Conservation (phyloP, 345 rosid species). For the Firmiana major region DNA sequence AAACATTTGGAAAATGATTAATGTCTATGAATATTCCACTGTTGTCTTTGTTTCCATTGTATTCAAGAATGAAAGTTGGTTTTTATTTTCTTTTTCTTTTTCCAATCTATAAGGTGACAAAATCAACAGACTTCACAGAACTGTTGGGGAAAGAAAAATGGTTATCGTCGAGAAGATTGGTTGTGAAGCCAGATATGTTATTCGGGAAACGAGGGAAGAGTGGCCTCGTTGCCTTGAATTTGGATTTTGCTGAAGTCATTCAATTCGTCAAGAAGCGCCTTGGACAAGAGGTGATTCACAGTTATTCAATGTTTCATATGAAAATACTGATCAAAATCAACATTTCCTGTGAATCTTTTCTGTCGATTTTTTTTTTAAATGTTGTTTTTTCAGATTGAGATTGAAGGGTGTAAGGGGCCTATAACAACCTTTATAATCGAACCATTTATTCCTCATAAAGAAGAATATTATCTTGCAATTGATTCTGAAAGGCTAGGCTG, state of each 20-base stretch:
- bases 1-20: neutral
- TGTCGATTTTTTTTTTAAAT: neutral
- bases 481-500: conserved; percentile 5
- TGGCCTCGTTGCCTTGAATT: conserved; percentile 5
- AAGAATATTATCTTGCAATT: neutral
- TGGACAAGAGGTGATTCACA: neutral
- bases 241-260: neutral
- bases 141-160: conserved; percentile 2
- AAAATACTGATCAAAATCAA: neutral
- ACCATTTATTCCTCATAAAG: neutral
- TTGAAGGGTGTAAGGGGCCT: neutral
- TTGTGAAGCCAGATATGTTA: conserved; percentile 11
- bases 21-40: neutral
- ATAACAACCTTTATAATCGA: neutral
- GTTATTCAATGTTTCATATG: neutral
- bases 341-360: neutral
- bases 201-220: conserved; percentile 13
- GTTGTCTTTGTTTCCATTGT: neutral
- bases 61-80: neutral
- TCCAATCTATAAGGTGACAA: neutral
- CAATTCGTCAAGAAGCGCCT: neutral
- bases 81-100: neutral
- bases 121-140: neutral
- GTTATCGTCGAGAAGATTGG: neutral
- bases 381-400: neutral